Conservation (phyloP, 2,329 filamentous ascomycete genomes). For the Stachybotrys elegans region DNA sequence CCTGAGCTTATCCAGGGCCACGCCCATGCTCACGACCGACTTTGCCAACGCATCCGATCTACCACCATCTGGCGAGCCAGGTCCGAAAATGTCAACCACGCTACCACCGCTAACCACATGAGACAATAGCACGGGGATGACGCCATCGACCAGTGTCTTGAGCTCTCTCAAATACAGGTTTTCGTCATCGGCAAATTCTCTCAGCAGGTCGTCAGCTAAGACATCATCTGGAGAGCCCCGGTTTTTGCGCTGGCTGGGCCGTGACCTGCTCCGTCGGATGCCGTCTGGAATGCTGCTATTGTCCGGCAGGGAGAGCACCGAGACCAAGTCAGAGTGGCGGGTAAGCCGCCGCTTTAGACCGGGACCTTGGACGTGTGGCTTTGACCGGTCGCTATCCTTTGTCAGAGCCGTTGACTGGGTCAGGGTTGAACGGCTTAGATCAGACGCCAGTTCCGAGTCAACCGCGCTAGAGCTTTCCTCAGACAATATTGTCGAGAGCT, state of each 20-base stretch:
- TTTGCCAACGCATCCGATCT: slow-evolving; percentile 64
- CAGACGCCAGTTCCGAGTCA: slow-evolving; percentile 46
- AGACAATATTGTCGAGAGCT: slow-evolving; percentile 54
- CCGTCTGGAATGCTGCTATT: slow-evolving; percentile 50
- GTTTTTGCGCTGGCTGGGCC: slow-evolving; percentile 71
- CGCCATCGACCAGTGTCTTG: slow-evolving; percentile 88
- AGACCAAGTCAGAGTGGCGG: slow-evolving; percentile 90
- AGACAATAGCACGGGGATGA: slow-evolving; percentile 85
- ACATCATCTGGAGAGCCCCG: slow-evolving; percentile 62
- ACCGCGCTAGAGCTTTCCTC: slow-evolving; percentile 41
- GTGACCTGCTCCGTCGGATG: slow-evolving; percentile 66
- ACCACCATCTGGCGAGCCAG: slow-evolving; percentile 40
- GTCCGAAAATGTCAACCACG: slow-evolving; percentile 63
- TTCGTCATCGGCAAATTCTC: slow-evolving; percentile 79
- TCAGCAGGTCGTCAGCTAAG: slow-evolving; percentile 70
- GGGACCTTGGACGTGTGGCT: slow-evolving; percentile 37
- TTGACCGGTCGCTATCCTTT: slow-evolving; percentile 38
- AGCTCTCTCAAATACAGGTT: slow-evolving; percentile 84
- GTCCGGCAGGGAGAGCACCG: slow-evolving; percentile 74
- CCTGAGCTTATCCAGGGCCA: slow-evolving; percentile 80
- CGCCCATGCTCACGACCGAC: slow-evolving; percentile 90
- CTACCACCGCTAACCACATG: slow-evolving; percentile 71
- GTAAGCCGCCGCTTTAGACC: slow-evolving; percentile 72
- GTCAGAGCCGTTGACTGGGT: slow-evolving; percentile 48
- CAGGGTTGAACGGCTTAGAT: slow-evolving; percentile 41